phyloP scores from a whole-genome alignment of 2,329 filamentous ascomycete genomes.

The Phialophora chinensis region DNA sequence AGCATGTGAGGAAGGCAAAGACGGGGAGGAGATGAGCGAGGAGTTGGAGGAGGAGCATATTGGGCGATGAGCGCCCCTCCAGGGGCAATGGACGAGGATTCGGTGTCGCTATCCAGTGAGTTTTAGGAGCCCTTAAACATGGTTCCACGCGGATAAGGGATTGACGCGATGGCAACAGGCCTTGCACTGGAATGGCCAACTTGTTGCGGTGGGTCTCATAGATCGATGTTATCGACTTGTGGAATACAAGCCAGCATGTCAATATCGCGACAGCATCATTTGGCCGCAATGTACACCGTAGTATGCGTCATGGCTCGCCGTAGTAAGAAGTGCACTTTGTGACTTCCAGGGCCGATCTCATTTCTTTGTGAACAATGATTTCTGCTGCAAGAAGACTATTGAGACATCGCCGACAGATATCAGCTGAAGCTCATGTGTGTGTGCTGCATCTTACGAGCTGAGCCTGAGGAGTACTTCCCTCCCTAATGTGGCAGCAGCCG shows the following conservation, averaged over 20 bases:
- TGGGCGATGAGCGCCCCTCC: slow-evolving; percentile 17
- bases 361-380: not conserved
- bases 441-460: not conserved
- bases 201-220: not conserved
- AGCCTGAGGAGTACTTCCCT: not conserved
- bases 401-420: no score
- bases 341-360: not conserved
- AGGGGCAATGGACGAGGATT: not conserved
- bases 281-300: slow-evolving; percentile 32
- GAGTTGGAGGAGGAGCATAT: slow-evolving; percentile 35
- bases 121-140: not conserved
- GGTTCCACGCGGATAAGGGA: not conserved
- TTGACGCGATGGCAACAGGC: not conserved
- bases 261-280: slow-evolving; percentile 16
- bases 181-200: not conserved
- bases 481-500: not conserved
- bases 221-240: not conserved
- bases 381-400: no score
- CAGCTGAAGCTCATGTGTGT: not conserved
- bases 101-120: not conserved
- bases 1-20: slow-evolving; percentile 31
- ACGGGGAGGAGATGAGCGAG: slow-evolving; percentile 32
- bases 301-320: not conserved
- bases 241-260: slow-evolving; percentile 24
- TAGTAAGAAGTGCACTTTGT: not conserved